Evolutionary conservation across 768 basidiomycete species (phyloP).

Genomic region (Mrakia hoshinonis): DNA sequence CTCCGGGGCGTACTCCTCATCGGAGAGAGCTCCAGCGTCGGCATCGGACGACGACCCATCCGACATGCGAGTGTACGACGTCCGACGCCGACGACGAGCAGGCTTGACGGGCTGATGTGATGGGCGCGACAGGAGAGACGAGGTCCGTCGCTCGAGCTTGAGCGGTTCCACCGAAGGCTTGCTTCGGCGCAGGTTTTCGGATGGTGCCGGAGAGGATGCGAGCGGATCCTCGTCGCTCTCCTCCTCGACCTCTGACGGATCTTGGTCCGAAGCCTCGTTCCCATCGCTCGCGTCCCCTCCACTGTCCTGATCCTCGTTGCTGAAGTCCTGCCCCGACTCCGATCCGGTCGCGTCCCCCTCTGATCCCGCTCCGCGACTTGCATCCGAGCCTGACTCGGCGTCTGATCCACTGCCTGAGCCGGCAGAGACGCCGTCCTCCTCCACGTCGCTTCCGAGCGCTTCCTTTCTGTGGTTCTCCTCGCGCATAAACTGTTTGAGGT

Average conservation of each 20-base stretch:
- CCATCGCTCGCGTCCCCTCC: neutral
- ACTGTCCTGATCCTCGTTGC: neutral
- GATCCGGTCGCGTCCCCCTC: neutral
- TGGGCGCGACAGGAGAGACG: neutral
- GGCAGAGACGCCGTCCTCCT: neutral
- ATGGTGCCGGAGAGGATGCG: neutral
- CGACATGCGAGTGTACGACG: too few relatives aligned
- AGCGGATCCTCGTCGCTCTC: neutral
- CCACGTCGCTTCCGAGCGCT: neutral
- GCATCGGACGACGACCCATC: too few relatives aligned
- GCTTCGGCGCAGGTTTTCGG: neutral
- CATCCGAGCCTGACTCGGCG: too few relatives aligned
- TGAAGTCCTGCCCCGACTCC: neutral
- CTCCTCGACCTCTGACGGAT: neutral
- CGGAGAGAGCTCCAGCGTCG: too few relatives aligned
- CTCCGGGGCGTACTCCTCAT: too few relatives aligned
- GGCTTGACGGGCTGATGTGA: too few relatives aligned
- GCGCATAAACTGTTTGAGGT: constrained; percentile 8
- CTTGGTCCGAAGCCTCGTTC: neutral
- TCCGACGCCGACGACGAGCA: too few relatives aligned
- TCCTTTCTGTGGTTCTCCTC: neutral
- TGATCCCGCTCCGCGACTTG: too few relatives aligned
- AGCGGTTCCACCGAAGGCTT: neutral
- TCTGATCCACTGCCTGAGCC: neutral
- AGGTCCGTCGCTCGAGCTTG: neutral